Evolutionary conservation across 345 rosid genomes (phyloP).

Genomic region (Eucalyptus marginata): DNA sequence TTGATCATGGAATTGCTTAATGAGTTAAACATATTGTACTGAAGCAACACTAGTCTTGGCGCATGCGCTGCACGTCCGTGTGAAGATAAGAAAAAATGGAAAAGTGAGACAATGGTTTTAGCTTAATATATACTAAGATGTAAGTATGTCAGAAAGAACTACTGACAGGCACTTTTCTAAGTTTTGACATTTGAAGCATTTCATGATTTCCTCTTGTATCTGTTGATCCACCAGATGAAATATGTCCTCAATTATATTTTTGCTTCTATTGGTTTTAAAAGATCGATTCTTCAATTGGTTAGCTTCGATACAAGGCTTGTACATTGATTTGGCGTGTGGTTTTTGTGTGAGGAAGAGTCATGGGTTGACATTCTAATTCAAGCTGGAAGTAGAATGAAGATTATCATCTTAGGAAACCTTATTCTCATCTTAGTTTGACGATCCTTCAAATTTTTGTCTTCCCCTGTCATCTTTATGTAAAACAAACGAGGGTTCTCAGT

Average conservation of each 20-base stretch:
- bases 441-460: background rate
- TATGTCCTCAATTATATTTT: background rate
- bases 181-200: background rate
- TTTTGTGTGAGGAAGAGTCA: background rate
- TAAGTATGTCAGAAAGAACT: background rate
- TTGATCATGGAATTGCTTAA: background rate
- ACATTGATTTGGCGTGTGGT: background rate
- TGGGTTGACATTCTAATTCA: background rate
- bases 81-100: background rate
- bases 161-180: background rate
- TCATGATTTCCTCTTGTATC: background rate
- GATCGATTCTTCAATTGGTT: background rate
- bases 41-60: background rate
- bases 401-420: background rate
- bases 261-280: background rate
- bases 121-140: background rate
- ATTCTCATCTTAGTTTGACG: background rate
- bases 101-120: background rate
- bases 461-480: background rate
- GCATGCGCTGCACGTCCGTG: background rate
- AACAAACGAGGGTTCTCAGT: background rate
- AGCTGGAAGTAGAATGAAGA: background rate
- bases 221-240: background rate
- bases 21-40: background rate
- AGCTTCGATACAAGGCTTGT: background rate